Percentiles rank a stretch among this genome's conserved stretches.
Evolutionary conservation across 441 rosid genomes (phyloP).

Genomic region (Croton setiger): DNA sequence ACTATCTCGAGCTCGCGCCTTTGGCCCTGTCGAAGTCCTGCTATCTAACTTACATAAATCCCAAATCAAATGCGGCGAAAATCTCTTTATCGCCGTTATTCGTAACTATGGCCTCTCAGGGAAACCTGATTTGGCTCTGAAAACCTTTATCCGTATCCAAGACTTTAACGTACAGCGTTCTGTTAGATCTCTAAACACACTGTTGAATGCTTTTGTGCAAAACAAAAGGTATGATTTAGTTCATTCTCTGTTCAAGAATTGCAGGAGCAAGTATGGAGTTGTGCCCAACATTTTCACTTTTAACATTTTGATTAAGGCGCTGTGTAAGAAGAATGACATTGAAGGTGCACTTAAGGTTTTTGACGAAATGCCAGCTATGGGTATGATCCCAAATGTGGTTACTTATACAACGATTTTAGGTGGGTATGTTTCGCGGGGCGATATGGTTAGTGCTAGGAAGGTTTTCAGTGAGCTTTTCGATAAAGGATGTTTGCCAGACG

Average conservation of each 20-base stretch:
- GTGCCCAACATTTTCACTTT: constrained; percentile 69
- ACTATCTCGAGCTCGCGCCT: constrained; percentile 82
- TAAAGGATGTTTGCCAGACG: constrained; percentile 84
- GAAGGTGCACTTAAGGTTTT: constrained; percentile 55
- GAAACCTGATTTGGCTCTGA: constrained; percentile 46
- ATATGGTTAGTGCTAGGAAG: constrained; percentile 55
- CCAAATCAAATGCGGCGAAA: constrained; percentile 66
- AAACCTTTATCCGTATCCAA: constrained; percentile 55
- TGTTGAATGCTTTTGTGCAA: constrained; percentile 71
- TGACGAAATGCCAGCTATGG: constrained; percentile 82
- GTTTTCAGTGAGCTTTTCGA: constrained; percentile 59
- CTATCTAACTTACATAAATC: constrained; percentile 46
- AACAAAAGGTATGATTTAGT: constrained; percentile 62
- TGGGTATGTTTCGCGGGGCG: constrained; percentile 64
- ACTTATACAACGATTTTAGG: constrained; percentile 72
- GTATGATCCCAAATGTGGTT: constrained; percentile 69
- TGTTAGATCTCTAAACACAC: constrained; percentile 69
- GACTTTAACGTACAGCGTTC: constrained; percentile 60
- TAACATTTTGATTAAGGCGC: constrained; percentile 69
- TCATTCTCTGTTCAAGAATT: constrained; percentile 47
- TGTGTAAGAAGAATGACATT: constrained; percentile 52
- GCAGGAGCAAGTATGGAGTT: constrained; percentile 46
- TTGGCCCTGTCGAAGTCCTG: constrained; percentile 55
- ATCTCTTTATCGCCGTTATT: constrained; percentile 56
- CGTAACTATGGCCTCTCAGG: constrained; percentile 73